These are phyloP conservation scores for Vinca minor DNA, from an alignment of 257 asterid species.

Conservation along the genomic window DNA sequence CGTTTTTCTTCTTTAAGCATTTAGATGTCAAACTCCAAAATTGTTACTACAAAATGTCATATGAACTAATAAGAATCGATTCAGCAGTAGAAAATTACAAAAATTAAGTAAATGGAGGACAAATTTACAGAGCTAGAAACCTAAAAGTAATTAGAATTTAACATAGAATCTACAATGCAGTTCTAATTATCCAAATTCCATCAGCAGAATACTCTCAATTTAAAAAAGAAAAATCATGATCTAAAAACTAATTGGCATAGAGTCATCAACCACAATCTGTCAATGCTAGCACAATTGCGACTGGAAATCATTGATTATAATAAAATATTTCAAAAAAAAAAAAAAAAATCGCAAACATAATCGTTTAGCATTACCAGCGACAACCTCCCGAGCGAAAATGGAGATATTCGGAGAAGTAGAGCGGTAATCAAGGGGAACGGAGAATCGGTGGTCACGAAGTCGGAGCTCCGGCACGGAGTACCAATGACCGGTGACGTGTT, in stretches of 20 bases:
- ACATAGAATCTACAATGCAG: too few relatives aligned
- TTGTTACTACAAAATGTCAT: not conserved
- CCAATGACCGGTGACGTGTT: constrained; percentile 52
- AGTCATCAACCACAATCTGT: too few relatives aligned
- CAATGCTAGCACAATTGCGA: too few relatives aligned
- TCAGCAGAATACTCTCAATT: too few relatives aligned
- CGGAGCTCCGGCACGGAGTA: constrained; percentile 87
- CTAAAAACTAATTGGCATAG: too few relatives aligned
- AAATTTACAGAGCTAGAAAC: not conserved
- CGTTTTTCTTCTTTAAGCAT: not conserved
- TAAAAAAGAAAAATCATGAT: not conserved
- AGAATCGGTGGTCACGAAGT: constrained; percentile 73
- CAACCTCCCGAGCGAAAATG: constrained; percentile 79
- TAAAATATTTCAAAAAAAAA: too few relatives aligned
- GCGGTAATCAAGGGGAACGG: constrained; percentile 64
- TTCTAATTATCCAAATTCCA: too few relatives aligned
- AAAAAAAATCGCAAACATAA: not conserved
- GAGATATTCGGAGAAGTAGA: constrained; percentile 43
- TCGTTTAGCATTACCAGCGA: too few relatives aligned
- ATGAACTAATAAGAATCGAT: not conserved
- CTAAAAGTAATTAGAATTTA: not conserved
- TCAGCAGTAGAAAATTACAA: not conserved
- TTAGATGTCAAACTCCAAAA: not conserved
- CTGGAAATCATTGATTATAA: too few relatives aligned
- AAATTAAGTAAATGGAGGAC: not conserved